Conservation (phyloP, 768 basidiomycete species). For the Multifurca ochricompacta region DNA sequence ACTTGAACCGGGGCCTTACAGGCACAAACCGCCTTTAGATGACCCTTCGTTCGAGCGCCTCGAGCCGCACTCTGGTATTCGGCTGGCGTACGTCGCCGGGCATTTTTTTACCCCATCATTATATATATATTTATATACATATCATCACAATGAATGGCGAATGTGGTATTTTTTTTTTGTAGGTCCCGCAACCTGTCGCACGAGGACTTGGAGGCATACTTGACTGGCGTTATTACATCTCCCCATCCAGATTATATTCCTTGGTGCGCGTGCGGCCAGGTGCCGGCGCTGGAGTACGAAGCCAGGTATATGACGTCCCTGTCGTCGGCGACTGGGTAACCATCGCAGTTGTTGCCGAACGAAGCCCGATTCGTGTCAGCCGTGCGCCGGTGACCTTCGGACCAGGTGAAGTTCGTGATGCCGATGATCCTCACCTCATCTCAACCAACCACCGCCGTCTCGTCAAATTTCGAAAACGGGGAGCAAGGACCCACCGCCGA, state of each 20-base stretch:
- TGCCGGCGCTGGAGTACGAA: constrained; percentile 30
- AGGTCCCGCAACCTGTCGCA: constrained; percentile 72
- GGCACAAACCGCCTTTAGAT: constrained; percentile 60
- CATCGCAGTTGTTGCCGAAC: constrained; percentile 90
- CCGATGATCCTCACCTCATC: constrained; percentile 20
- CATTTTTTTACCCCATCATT: no score
- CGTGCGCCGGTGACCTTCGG: constrained; percentile 52
- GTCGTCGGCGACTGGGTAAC: constrained; percentile 92
- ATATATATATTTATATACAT: no score
- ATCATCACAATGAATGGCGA: not conserved
- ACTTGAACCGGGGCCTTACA: constrained; percentile 67
- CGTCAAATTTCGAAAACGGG: constrained; percentile 9
- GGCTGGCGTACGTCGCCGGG: constrained; percentile 58
- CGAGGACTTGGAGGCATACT: constrained; percentile 70
- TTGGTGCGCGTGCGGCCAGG: constrained; percentile 67
- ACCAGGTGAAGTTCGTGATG: constrained; percentile 36
- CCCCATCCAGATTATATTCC: constrained; percentile 86
- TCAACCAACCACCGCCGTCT: not conserved
- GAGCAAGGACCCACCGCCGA: constrained; percentile 21
- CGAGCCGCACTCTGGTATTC: constrained; percentile 89
- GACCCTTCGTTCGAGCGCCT: constrained; percentile 71
- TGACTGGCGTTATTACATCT: constrained; percentile 79
- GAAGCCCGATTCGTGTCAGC: constrained; percentile 69
- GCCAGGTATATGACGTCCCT: constrained; percentile 81
- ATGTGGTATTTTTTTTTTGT: not conserved